A percentile compares a stretch with the other conserved stretches of the same genome.
Conservation (phyloP, 345 rosid species). For the Citrus hindsii region DNA sequence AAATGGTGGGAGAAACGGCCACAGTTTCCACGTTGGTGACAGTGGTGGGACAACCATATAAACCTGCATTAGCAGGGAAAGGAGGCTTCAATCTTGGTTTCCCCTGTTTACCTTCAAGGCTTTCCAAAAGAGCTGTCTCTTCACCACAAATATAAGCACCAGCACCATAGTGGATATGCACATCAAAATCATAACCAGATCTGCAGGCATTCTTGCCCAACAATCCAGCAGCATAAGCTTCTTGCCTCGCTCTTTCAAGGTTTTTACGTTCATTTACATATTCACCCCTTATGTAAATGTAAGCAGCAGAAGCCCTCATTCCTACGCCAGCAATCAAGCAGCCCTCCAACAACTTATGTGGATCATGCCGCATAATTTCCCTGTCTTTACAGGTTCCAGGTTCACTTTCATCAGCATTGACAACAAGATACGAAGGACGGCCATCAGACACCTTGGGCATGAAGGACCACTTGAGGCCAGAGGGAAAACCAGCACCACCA, state of each 20-base stretch:
- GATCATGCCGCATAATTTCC: constrained; percentile 97
- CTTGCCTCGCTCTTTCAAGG: constrained; percentile 83
- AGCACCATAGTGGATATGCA: constrained; percentile 94
- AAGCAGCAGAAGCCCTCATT: constrained; percentile 96
- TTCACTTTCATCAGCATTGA: constrained; percentile 99
- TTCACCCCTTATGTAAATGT: constrained; percentile 94
- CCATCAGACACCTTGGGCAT: constrained; percentile 99
- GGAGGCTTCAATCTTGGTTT: constrained; percentile 99
- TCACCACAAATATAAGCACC: constrained; percentile 99
- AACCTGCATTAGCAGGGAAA: constrained; percentile 95
- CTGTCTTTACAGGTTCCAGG: constrained; percentile 99
- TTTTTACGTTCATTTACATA: constrained; percentile 85
- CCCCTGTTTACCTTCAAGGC: constrained; percentile 97
- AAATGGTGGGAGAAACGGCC: constrained; percentile 93
- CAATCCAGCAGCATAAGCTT: constrained; percentile 88
- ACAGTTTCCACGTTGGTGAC: constrained; percentile 97
- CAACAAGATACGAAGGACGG: constrained; percentile 96
- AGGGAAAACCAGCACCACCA: constrained; percentile 98
- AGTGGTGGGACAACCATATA: constrained; percentile 96
- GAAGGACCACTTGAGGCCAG: constrained; percentile 98
- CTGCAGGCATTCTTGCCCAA: constrained; percentile 98
- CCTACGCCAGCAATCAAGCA: constrained; percentile 99
- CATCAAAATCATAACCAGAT: constrained; percentile 96
- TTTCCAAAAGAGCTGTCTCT: constrained; percentile 95
- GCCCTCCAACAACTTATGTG: constrained; percentile 93